A percentile compares a stretch with the other conserved stretches of the same genome.
phyloP scores from a whole-genome alignment of 2,329 filamentous ascomycete genomes.

The Alternaria burnsii region DNA sequence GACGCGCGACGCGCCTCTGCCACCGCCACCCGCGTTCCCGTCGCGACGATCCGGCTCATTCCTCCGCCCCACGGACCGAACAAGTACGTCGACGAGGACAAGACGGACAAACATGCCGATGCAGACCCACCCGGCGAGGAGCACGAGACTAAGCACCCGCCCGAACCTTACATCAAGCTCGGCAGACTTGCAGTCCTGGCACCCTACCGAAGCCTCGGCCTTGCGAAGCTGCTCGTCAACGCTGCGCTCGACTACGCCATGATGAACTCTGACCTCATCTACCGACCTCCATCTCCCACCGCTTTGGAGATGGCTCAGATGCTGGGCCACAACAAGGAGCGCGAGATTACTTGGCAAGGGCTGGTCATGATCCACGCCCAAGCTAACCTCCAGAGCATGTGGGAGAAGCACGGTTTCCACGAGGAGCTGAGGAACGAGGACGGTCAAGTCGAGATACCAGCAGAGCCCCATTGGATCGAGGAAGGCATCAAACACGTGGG shows the following conservation, averaged over 20 bases:
- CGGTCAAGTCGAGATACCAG: conserved; percentile 40
- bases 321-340: conserved; percentile 53
- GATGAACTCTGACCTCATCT: conserved; percentile 62
- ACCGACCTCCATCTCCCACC: conserved; percentile 50
- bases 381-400: conserved; percentile 68
- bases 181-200: conserved; percentile 77
- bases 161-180: conserved; percentile 83
- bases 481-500: conserved; percentile 86
- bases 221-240: conserved; percentile 73
- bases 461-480: conserved; percentile 71
- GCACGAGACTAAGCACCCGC: conserved; percentile 61
- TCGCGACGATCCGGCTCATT: conserved; percentile 81
- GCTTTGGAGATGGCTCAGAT: conserved; percentile 54
- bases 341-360: conserved; percentile 70
- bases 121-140: conserved; percentile 32
- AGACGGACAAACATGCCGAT: conserved; percentile 41
- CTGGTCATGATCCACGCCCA: conserved; percentile 84
- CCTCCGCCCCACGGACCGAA: conserved; percentile 80
- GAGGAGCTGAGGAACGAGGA: conserved; percentile 74
- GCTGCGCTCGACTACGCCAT: conserved; percentile 73
- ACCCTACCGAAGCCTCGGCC: conserved; percentile 69
- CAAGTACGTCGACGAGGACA: conserved; percentile 53
- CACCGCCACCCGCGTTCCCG: conserved; percentile 60
- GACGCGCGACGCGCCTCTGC: conserved; percentile 47
- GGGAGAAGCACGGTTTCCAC: conserved; percentile 76